Conservation (phyloP, 2,329 filamentous ascomycete species). For the Volutella citrinella region DNA sequence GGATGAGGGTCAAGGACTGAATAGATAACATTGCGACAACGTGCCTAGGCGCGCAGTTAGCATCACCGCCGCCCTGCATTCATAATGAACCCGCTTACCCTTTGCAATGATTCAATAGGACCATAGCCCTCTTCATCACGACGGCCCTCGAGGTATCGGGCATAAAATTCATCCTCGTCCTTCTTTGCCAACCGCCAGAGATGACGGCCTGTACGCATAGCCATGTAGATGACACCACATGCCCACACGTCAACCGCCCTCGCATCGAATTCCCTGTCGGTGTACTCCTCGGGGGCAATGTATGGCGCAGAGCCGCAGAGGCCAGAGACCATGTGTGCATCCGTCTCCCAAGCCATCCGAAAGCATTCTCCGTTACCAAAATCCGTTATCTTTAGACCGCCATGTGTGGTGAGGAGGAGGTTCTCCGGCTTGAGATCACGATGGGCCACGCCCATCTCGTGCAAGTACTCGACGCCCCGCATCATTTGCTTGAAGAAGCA, state of each 20-base stretch:
- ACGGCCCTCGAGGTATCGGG: constrained; percentile 86
- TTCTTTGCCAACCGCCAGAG: constrained; percentile 96
- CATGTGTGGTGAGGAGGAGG: constrained; percentile 85
- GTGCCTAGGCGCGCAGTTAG: constrained; percentile 58
- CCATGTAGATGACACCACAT: constrained; percentile 99
- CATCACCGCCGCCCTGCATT: background rate
- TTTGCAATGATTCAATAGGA: constrained; percentile 90
- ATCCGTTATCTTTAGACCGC: constrained; percentile 94
- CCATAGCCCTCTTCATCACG: constrained; percentile 94
- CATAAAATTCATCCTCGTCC: constrained; percentile 96
- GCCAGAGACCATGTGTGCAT: constrained; percentile 96
- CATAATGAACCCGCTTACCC: constrained; percentile 60
- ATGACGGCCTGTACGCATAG: constrained; percentile 94
- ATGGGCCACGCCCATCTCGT: constrained; percentile 98
- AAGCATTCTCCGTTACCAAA: constrained; percentile 99
- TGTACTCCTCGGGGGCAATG: constrained; percentile 95
- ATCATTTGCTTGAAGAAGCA: constrained; percentile 99
- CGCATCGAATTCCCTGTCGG: constrained; percentile 93
- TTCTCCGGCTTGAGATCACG: constrained; percentile 97
- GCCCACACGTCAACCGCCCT: constrained; percentile 98
- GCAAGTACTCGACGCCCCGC: constrained; percentile 98
- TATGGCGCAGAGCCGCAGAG: constrained; percentile 96
- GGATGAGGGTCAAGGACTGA: constrained; percentile 96
- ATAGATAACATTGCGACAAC: constrained; percentile 98
- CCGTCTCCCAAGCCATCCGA: constrained; percentile 98